Evolutionary conservation across 1,284 basidiomycete genomes (phyloP), one percentile per base, ranked within the genome.

Genomic region (Pseudozyma tsukubaensis): DNA sequence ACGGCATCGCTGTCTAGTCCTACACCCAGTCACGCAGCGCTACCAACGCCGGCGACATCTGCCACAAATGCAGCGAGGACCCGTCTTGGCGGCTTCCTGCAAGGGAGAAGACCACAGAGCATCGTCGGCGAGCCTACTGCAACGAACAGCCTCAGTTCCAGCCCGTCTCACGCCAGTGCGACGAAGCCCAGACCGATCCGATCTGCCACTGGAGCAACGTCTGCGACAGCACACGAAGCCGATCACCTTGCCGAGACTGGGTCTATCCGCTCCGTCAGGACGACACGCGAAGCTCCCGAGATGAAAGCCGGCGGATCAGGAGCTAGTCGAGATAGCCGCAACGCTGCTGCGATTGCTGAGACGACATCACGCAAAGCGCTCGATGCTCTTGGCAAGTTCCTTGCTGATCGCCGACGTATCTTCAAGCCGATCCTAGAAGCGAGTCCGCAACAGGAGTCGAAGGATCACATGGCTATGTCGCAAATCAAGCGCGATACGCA

Each of bases 401-500:
- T 84, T 21, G 80, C 79, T 5, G 83, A 84, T 48, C 75, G 83
- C 32, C 75, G 83, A 36, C 69, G 83, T 9, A 78, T 84, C 55
- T 78, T 82, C 62, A 81, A 79, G 50, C 75, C 79, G 14, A 67
- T 79, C n/a, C 61, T 79, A 10, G 79, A 79, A 34, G 35, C 68
- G 14, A 55, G 50, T 34, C 66, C 59, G 36, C 68, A 56, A 35
- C 70, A 64, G 13, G 60, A 67, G 43, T 68, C 68, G 43, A 76
- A 72, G 52, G 64, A 72, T 32, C 78, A 67, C 51, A 69, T 68
- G 65, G 58, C 55, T 34, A 69, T 70, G 73, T 77, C 77, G 51
- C 76, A 78, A 58, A 69, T 78, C 62, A 70, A 68, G 57, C 65
- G 70, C 39, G 72, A 76, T 44, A 63, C 62, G n/a, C 54, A 78